These are phyloP conservation scores for Phytophthora pisi DNA, from an alignment of 352 stramenopile species.

Conservation along the genomic window DNA sequence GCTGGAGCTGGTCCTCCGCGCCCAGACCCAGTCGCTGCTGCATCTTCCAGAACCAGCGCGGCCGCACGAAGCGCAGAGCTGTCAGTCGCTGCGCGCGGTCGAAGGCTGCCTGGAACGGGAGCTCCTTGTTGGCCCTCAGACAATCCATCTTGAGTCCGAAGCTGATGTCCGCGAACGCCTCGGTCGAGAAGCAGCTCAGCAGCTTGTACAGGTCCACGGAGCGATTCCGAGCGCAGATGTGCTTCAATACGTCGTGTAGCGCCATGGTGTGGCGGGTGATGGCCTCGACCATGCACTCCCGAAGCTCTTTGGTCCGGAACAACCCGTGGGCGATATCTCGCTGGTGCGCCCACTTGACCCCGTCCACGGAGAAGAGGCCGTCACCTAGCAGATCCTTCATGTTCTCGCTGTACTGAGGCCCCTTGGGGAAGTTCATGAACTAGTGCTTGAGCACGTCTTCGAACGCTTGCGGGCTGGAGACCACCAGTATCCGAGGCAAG, in stretches of 20 bases:
- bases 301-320: conserved; percentile 58
- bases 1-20: conserved; percentile 43
- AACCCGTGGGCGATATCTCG: conserved; percentile 83
- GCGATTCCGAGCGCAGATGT: conserved; percentile 3
- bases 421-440: conserved; percentile 80
- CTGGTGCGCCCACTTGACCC: conserved; percentile 64
- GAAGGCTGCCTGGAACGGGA: conserved; percentile 65
- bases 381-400: conserved; percentile 61
- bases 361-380: conserved; percentile 75
- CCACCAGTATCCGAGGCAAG: conserved; percentile 24
- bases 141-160: conserved; percentile 62
- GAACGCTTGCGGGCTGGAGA: conserved; percentile 33
- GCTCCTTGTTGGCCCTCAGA: conserved; percentile 41
- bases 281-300: conserved; percentile 39
- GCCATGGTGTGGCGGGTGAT: conserved; percentile 37
- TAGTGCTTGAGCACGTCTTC: conserved; percentile 62
- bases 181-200: conserved; percentile 67
- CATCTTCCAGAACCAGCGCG: conserved; percentile 55
- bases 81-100: conserved; percentile 46
- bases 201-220: conserved; percentile 50
- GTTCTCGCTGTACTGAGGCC: conserved; percentile 32
- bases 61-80: conserved; percentile 44
- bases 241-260: conserved; percentile 35
- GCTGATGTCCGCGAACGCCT: conserved; percentile 72
- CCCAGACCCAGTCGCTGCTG: conserved; percentile 45